These are phyloP conservation scores for Aspergillus felis DNA, from an alignment of 2,329 filamentous ascomycete species.

Conservation along the genomic window DNA sequence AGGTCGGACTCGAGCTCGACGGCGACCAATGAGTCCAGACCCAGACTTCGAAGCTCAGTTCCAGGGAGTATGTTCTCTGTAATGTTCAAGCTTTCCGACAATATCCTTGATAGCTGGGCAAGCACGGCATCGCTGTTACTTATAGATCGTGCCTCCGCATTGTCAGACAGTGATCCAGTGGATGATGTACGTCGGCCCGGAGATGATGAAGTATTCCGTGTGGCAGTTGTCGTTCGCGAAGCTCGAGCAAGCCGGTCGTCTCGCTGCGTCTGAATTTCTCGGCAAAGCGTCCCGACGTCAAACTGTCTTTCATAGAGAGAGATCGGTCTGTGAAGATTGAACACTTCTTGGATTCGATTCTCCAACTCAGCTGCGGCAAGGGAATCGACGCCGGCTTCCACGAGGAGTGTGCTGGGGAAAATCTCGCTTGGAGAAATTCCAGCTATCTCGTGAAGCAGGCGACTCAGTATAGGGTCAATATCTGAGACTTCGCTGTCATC, in stretches of 20 bases:
- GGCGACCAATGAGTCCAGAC: neutral
- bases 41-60: neutral
- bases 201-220: neutral
- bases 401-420: neutral
- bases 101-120: neutral
- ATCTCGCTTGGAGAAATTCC: neutral
- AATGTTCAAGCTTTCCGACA: neutral
- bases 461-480: neutral
- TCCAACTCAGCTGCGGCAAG: neutral
- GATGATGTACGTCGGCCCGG: neutral
- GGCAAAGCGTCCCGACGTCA: neutral
- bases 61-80: neutral
- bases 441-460: neutral
- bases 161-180: neutral
- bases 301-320: neutral
- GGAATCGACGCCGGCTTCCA: conserved; percentile 1
- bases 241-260: neutral
- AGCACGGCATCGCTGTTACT: neutral
- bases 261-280: neutral
- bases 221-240: neutral
- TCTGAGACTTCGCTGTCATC: neutral
- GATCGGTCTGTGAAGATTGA: neutral
- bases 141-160: neutral
- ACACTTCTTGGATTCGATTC: neutral
- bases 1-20: conserved; percentile 2